phyloP scores from a whole-genome alignment of 164 flowering plant species.

The Cinnamomum chago region DNA sequence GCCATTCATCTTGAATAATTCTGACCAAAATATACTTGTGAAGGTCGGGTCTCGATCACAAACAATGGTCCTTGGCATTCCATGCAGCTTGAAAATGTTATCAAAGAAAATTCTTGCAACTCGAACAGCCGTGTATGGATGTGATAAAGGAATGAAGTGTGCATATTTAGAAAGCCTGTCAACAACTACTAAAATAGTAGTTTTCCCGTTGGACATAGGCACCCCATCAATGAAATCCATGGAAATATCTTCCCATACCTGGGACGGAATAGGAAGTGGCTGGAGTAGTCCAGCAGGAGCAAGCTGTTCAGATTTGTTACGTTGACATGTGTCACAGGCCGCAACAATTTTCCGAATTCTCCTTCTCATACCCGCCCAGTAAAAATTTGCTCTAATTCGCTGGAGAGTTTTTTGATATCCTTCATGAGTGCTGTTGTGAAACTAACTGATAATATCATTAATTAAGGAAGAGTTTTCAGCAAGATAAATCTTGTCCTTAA shows the following conservation, averaged over 20 bases:
- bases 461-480: too few relatives aligned
- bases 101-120: background rate
- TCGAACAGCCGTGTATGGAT: background rate
- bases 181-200: background rate
- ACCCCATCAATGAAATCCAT: background rate
- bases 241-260: background rate
- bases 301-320: background rate
- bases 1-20: background rate
- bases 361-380: background rate
- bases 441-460: too few relatives aligned
- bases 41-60: background rate
- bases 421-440: too few relatives aligned
- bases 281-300: background rate
- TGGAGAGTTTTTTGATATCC: too few relatives aligned
- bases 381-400: too few relatives aligned
- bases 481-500: too few relatives aligned
- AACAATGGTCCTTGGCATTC: background rate
- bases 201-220: background rate
- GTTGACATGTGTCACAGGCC: background rate
- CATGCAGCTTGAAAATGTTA: background rate
- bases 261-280: background rate
- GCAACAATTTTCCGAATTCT: background rate
- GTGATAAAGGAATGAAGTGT: background rate
- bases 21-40: background rate
- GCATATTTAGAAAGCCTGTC: background rate